Base-by-base conservation (phyloP, 2,329 filamentous ascomycete genomes). In the Ascochyta viciae-villosae region DNA sequence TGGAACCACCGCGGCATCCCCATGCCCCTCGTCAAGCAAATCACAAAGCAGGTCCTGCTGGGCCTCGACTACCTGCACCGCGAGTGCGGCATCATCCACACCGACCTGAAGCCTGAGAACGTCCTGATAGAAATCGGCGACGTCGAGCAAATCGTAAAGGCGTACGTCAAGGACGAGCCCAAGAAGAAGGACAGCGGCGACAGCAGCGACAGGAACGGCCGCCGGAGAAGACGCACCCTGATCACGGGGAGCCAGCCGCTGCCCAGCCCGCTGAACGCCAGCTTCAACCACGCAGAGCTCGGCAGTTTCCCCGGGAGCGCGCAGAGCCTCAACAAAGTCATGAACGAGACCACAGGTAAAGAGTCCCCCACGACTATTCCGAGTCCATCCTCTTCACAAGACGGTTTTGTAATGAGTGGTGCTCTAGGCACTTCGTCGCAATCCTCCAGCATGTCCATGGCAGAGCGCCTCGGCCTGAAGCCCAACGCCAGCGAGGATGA, bases 1-100 rank as follows among this genome's bases (percentile, higher is more conserved):
- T 98, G 94, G 93, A 97, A 98, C 76, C 95, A 98, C 76, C 87
- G 95, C 58, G 95, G 95, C 44, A 98, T 99, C 55, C 95, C 95
- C 39, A 96, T 96, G 88, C 86, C 91, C 15, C 84, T 99, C 13
- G 95, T 98, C 74, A 97, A 97, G 82, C 95, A 98, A 77, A 99
- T 99, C 77, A 96, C 95, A 27, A 98, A 98, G 78, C 95, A 99
- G 79, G 95, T 98, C 9, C 83, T 99, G 43, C 86, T 99, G 26
- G 95, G 95, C 37, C 83, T 99, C 61, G 95, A 99, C 77, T 98
- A 98, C 75, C 85, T 99, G 35, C 95, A 99, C 76, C 88, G 95
- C 68, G 94, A 99, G 79, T 99, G 95, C 78, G 95, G 95, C 73
- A 98, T 99, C 79, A 97, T 99, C 72, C 95, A 99, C 78, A 98